Conservation (phyloP, 768 basidiomycete species). For the Arthromyces matolae region DNA sequence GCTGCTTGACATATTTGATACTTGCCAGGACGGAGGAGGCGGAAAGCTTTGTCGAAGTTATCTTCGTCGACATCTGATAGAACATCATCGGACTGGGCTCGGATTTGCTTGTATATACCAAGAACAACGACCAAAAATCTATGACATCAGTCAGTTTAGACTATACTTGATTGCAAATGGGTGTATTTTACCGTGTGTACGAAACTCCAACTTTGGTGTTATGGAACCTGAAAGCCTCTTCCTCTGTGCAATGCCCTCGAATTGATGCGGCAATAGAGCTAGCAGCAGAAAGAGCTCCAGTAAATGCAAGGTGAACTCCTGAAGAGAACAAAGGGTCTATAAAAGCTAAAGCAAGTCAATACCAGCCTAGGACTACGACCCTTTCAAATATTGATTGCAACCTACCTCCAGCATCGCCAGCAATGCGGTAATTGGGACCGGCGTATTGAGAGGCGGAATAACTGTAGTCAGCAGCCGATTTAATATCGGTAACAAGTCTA, state of each 20-base stretch:
- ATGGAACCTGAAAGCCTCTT: constrained; percentile 23
- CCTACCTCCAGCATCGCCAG: constrained; percentile 41
- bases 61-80: constrained; percentile 33
- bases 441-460: neutral
- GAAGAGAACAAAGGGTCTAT: constrained; percentile 40
- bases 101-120: constrained; percentile 41
- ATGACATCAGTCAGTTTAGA: neutral
- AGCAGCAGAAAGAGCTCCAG: constrained; percentile 29
- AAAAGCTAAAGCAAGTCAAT: constrained; percentile 29
- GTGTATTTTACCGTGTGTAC: constrained; percentile 29
- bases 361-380: neutral
- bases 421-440: constrained; percentile 13
- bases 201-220: constrained; percentile 21
- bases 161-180: no score
- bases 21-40: constrained; percentile 26
- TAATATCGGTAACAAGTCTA: no score
- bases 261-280: constrained; percentile 27
- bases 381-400: no score
- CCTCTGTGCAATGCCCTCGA: constrained; percentile 20
- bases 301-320: constrained; percentile 33
- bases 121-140: constrained; percentile 39
- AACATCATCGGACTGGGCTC: constrained; percentile 29
- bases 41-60: constrained; percentile 40
- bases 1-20: neutral
- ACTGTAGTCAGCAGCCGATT: neutral